phyloP scores from a whole-genome alignment of 2,329 filamentous ascomycete species.

The Penicillium sp. region DNA sequence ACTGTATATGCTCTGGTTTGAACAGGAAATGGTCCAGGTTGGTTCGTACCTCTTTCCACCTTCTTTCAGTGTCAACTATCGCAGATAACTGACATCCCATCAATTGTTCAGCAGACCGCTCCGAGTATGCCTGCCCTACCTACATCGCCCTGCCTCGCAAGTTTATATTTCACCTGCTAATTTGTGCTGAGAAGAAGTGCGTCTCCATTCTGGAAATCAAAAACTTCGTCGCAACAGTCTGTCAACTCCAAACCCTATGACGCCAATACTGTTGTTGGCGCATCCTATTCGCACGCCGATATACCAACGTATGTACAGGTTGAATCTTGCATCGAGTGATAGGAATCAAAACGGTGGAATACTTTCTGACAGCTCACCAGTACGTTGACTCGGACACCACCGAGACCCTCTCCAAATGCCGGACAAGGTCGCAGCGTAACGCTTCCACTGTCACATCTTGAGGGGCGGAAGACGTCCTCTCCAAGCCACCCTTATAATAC shows the following conservation, averaged over 20 bases:
- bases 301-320: constrained; percentile 72
- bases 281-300: constrained; percentile 93
- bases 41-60: constrained; percentile 62
- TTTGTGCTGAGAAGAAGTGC: constrained; percentile 60
- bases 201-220: constrained; percentile 81
- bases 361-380: not conserved
- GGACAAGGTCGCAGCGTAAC: constrained; percentile 53
- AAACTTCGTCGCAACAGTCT: constrained; percentile 51
- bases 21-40: constrained; percentile 99
- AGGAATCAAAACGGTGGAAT: not conserved
- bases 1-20: constrained; percentile 12
- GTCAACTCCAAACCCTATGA: constrained; percentile 58
- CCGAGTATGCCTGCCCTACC: constrained; percentile 29
- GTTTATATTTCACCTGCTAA: constrained; percentile 22
- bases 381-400: constrained; percentile 65
- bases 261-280: constrained; percentile 76
- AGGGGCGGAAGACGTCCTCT: constrained; percentile 39
- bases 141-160: constrained; percentile 5
- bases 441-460: constrained; percentile 45
- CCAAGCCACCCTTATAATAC: constrained; percentile 72
- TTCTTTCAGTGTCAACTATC: constrained; percentile 13
- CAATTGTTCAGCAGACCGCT: constrained; percentile 29
- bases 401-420: constrained; percentile 54
- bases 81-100: constrained; percentile 21
- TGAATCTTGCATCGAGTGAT: not conserved